Percentiles rank a stretch among this genome's conserved stretches.
These are phyloP conservation scores for Wickerhamomyces chambardii DNA, from an alignment of 805 yeast genomes.

Conservation along the genomic window DNA sequence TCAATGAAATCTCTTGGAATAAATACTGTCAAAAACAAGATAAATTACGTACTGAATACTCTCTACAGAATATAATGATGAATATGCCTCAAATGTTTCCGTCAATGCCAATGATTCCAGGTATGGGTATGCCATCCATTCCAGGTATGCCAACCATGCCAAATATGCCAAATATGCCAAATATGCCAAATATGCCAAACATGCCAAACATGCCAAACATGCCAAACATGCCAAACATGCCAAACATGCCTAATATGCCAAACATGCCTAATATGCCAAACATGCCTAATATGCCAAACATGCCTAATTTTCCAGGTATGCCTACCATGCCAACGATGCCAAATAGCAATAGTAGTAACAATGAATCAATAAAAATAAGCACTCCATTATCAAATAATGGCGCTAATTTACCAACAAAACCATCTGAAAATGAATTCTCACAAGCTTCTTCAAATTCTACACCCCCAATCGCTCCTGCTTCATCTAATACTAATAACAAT, in stretches of 20 bases:
- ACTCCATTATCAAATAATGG: too few relatives aligned
- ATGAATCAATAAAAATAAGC: too few relatives aligned
- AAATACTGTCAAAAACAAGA: slow-evolving; percentile 88
- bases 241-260: background rate
- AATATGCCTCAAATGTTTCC: slow-evolving; percentile 37
- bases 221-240: slow-evolving; percentile 9
- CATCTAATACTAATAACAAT: too few relatives aligned
- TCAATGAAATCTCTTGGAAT: slow-evolving; percentile 94
- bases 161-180: background rate
- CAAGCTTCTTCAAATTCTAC: background rate
- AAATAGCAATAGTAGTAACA: too few relatives aligned
- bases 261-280: too few relatives aligned
- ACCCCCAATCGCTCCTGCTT: too few relatives aligned
- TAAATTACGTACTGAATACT: slow-evolving; percentile 66
- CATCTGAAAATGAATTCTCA: background rate
- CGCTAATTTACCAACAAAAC: background rate
- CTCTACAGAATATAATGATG: slow-evolving; percentile 72
- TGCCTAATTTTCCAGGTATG: too few relatives aligned
- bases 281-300: too few relatives aligned
- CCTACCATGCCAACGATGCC: too few relatives aligned
- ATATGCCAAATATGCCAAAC: slow-evolving; percentile 24
- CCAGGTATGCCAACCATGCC: background rate
- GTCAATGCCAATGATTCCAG: slow-evolving; percentile 18
- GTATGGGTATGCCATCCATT: slow-evolving; percentile 19
- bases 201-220: slow-evolving; percentile 18